Base-by-base conservation (phyloP, 345 rosid genomes). In the Lepidium aucheri region DNA sequence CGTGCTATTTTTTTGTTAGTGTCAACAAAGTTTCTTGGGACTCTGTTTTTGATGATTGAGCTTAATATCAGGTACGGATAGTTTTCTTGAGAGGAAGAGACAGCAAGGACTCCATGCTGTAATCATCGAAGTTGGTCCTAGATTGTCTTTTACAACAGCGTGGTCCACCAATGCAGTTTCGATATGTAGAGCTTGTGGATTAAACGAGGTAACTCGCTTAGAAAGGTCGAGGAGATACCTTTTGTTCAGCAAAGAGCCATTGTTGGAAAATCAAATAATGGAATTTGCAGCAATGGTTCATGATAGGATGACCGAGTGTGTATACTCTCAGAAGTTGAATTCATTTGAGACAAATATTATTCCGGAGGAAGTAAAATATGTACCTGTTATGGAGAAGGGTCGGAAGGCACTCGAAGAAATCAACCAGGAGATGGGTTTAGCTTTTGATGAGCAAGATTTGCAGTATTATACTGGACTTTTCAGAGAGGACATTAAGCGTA, bases 121-220 rank as follows among this genome's bases (percentile, higher is more conserved):
- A 39, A 83, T 88, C 16, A 73, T 86, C 54, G 98, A 93, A 81
- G 97, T 87, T 64, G 97, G 97, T 53, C 97, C 98, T 0, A 76
- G 97, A 65, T 51, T 93, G 68, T 93, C 98, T 8, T 93, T 93
- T 60, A 86, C 97, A 4, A 90, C 98, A 18, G 97, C 97, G 1
- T 93, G 97, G 98, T 93, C 98, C 18, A 63, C 91, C 5, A 93
- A 93, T 78, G 97, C 90, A 13, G 97, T 93, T 28, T 93, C 97
- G 1, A 82, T 93, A 41, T 93, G 97, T 54, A 60, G 34, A 62
- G 88, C 94, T 0, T 88, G 96, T 77, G 98, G 97, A 22, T 74
- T 88, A 65, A 77, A 65, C 12, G 94, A 84, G 35, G 97, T 93
- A 73, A 81, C 80, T 34, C 79, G 98, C 43, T 67, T 93, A 77